phyloP scores from a whole-genome alignment of 1,284 basidiomycete species.

The Leccinum pachyderme region DNA sequence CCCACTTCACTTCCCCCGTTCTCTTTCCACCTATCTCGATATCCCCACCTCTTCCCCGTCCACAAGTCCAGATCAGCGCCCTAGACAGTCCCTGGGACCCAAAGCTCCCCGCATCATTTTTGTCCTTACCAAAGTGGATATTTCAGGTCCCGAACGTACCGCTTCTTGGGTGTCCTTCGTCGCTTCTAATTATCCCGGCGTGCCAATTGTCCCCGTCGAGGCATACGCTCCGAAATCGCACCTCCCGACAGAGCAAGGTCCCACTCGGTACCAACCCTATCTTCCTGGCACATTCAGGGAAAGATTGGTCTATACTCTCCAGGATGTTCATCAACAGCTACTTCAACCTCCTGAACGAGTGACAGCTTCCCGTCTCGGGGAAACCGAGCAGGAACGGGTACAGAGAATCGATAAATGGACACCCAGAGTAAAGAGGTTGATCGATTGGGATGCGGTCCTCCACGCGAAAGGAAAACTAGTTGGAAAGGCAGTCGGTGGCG shows the following conservation, averaged over 20 bases:
- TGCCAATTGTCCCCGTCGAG: conserved; percentile 70
- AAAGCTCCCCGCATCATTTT: conserved; percentile 58
- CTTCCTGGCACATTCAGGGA: conserved; percentile 60
- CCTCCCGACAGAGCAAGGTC: conserved; percentile 41
- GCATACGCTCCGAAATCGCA: conserved; percentile 56
- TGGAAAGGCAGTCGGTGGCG: conserved; percentile 42
- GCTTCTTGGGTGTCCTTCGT: conserved; percentile 72
- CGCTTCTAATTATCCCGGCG: conserved; percentile 48
- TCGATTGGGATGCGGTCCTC: conserved; percentile 74
- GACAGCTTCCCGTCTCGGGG: conserved; percentile 38
- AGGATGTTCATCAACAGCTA: conserved; percentile 65
- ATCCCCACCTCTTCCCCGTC: conserved; percentile 11
- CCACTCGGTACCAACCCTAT: conserved; percentile 56
- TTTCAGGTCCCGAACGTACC: conserved; percentile 57
- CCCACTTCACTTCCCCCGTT: conserved; percentile 61
- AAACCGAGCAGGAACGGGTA: conserved; percentile 29
- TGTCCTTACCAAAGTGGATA: conserved; percentile 84
- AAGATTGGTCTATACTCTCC: conserved; percentile 66
- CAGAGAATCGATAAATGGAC: conserved; percentile 60
- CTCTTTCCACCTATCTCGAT: conserved; percentile 49
- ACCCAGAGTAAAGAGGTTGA: conserved; percentile 56
- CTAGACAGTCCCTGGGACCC: conserved; percentile 33
- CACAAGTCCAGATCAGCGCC: neutral
- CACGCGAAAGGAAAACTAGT: conserved; percentile 44
- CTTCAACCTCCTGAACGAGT: conserved; percentile 67